Evolutionary conservation across 148 eudicot species (phyloP), one percentile per base, ranked within the genome.

Genomic region (Rhododendron kiyosumense): DNA sequence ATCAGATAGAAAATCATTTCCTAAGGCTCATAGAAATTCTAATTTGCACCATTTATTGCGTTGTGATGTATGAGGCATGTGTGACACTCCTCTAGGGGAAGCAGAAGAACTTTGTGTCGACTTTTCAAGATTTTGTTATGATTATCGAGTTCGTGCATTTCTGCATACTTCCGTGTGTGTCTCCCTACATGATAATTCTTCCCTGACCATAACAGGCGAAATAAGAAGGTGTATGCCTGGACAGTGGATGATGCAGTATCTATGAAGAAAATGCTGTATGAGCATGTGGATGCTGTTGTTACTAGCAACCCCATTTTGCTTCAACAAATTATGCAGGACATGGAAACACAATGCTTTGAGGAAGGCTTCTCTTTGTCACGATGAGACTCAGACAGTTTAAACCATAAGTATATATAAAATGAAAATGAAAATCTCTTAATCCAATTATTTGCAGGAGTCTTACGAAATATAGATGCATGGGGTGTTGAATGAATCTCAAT

Each of bases 221-320:
- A 89, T 32, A 97, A 95, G 92, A 93, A 93, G 93, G 93, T 95
- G 17, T 97, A 86, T 87, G 98, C 98, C 1, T 97, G 99, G 99
- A 97, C 99, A 3, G 99, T 95, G 43, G 99, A 97, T 86, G 98
- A 95, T 65, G 87, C 83, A 86, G 90, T 46, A 28, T 91, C 94
- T 15, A 93, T 97, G 99, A 86, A 86, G 90, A 91, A 88, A 82
- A 93, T 95, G 96, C 83, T 97, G 88, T 86, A 65, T 30, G 90
- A 91, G 88, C 84, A 82, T 28, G 98, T 97, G 81, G 98, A 97
- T 82, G 98, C 93, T 74, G 89, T 95, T 71, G 93, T 97, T 54
- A 95, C 99, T 12, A 91, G 98, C 90, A 89, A 95, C 86, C 98
- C 99, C 49, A 80, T 88, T 86, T 89, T 90, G 83, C 87, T 95